Evolutionary conservation across 2,329 filamentous ascomycete species (phyloP).

Genomic region (Leptographium galeiforme): DNA sequence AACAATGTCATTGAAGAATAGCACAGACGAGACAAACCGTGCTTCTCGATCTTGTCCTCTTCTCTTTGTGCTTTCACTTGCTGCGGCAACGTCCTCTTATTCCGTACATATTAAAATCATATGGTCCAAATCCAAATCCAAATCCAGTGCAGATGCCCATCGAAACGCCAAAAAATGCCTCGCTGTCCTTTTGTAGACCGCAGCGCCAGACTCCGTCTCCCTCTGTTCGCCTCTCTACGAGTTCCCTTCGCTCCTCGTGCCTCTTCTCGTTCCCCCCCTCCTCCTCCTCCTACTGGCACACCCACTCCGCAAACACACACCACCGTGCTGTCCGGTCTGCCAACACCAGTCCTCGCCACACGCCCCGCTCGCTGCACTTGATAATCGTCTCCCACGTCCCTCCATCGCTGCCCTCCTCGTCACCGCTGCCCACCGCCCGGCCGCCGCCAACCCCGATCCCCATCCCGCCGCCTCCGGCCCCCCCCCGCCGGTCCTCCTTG

Average conservation of each 20-base stretch:
- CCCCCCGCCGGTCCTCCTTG: conserved; percentile 56
- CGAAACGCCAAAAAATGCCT: neutral
- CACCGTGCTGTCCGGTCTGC: conserved; percentile 74
- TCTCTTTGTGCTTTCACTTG: no score
- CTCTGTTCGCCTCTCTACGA: neutral
- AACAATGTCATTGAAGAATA: no score
- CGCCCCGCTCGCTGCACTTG: conserved; percentile 71
- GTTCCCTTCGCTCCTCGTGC: no score
- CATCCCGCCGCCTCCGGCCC: conserved; percentile 21
- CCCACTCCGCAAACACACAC: conserved; percentile 90
- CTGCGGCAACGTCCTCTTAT: no score
- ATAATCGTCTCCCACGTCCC: conserved; percentile 83
- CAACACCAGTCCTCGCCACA: conserved; percentile 69
- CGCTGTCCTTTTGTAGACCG: no score
- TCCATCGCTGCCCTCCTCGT: conserved; percentile 52
- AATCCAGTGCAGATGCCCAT: neutral
- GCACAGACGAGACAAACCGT: no score
- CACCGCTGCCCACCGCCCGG: conserved; percentile 20
- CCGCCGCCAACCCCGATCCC: conserved; percentile 31
- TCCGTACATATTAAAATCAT: neutral
- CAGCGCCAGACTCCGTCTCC: no score
- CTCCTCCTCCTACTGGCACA: conserved; percentile 28
- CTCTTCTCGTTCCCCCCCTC: neutral
- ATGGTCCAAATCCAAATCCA: neutral
- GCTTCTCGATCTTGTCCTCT: no score